These are phyloP conservation scores for Polyporus tsugae DNA, from an alignment of 1,284 basidiomycete species.

Conservation along the genomic window DNA sequence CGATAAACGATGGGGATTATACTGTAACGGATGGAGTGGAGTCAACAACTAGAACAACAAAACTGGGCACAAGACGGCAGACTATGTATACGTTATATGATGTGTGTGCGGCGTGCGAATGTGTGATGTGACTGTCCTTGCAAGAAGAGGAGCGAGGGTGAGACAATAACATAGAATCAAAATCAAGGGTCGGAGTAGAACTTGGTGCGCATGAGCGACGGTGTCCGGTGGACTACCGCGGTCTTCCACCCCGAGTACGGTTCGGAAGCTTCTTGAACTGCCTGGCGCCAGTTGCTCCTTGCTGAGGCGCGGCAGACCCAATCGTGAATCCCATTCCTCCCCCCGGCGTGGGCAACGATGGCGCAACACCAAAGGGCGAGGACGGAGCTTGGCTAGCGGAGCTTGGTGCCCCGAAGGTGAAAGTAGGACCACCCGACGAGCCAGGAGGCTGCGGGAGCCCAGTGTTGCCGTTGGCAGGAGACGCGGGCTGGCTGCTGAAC, in stretches of 20 bases:
- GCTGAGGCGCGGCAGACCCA: conserved; percentile 40
- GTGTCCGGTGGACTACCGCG: conserved; percentile 29
- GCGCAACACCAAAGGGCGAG: conserved; percentile 39
- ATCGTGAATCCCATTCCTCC: conserved; percentile 44
- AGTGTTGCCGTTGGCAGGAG: conserved; percentile 42
- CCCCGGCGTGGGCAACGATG: conserved; percentile 30
- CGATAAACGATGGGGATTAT: conserved; percentile 13
- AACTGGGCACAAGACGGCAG: conserved; percentile 11
- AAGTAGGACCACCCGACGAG: conserved; percentile 32
- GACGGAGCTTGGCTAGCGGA: conserved; percentile 33
- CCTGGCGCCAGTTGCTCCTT: conserved; percentile 31
- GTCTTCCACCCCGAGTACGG: conserved; percentile 37
- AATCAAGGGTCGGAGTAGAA: conserved; percentile 8
- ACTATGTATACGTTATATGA: conserved; percentile 29
- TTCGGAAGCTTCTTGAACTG: conserved; percentile 44
- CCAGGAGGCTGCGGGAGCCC: conserved; percentile 42
- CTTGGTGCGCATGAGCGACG: conserved; percentile 9
- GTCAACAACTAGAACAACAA: conserved; percentile 22
- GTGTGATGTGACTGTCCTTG: conserved; percentile 31
- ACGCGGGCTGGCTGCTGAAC: conserved; percentile 45
- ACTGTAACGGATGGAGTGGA: conserved; percentile 5
- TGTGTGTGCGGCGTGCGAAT: conserved; percentile 14
- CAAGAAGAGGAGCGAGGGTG: conserved; percentile 9
- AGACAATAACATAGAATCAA: conserved; percentile 20
- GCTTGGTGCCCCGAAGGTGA: conserved; percentile 40